Percentiles rank a stretch among this genome's conserved stretches.
phyloP scores from a whole-genome alignment of 2,329 filamentous ascomycete species.

The Talaromyces pinophilus region DNA sequence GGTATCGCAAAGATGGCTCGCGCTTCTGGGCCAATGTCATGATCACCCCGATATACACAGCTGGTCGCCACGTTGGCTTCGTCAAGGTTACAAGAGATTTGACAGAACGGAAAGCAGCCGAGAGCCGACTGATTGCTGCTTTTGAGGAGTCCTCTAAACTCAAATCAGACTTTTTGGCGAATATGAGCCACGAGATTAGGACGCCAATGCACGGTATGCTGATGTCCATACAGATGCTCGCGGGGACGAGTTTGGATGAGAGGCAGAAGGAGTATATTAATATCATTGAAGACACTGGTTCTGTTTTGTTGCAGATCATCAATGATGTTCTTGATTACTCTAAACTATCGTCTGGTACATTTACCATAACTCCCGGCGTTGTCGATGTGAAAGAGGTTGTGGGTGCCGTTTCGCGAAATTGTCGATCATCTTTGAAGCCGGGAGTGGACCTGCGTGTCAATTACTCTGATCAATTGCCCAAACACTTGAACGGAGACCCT shows the following conservation, averaged over 20 bases:
- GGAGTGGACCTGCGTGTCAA: slow-evolving; percentile 50
- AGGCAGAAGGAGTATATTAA: slow-evolving; percentile 59
- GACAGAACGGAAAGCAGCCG: slow-evolving; percentile 57
- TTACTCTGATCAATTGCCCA: slow-evolving; percentile 52
- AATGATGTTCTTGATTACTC: slow-evolving; percentile 69
- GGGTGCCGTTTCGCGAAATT: slow-evolving; percentile 54
- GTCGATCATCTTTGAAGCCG: slow-evolving; percentile 50
- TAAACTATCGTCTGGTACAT: slow-evolving; percentile 61
- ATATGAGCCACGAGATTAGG: slow-evolving; percentile 66
- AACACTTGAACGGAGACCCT: slow-evolving; percentile 57
- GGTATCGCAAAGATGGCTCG: slow-evolving; percentile 59
- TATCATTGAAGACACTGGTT: slow-evolving; percentile 62
- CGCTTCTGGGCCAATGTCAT: slow-evolving; percentile 63
- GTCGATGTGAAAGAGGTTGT: slow-evolving; percentile 51
- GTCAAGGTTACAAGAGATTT: slow-evolving; percentile 62
- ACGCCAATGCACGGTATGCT: slow-evolving; percentile 67
- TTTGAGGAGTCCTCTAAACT: slow-evolving; percentile 65
- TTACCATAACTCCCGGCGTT: slow-evolving; percentile 58
- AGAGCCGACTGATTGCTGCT: slow-evolving; percentile 57
- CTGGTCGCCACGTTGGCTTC: slow-evolving; percentile 57
- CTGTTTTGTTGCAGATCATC: slow-evolving; percentile 61
- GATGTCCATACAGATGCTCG: slow-evolving; percentile 59
- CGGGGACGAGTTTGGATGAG: slow-evolving; percentile 55
- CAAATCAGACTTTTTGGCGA: slow-evolving; percentile 63
- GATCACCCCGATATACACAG: slow-evolving; percentile 58